A percentile compares a stretch with the other conserved stretches of the same genome.
Conservation (phyloP, 768 basidiomycete genomes). For the Russula abietina region DNA sequence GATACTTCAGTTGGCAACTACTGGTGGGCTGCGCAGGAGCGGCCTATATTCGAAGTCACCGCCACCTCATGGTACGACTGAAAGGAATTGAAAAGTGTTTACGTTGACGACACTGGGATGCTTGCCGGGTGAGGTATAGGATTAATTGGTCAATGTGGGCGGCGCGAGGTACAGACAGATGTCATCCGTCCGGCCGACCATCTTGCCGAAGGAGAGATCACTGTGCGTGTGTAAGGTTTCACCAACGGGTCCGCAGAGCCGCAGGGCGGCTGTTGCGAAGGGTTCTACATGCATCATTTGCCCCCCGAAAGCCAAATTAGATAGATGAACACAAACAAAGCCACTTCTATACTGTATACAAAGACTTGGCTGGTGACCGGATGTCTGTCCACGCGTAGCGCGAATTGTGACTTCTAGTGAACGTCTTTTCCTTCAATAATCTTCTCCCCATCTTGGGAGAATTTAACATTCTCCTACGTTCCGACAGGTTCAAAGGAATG, state of each 20-base stretch:
- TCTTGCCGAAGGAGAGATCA: neutral
- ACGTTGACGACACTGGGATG: no score
- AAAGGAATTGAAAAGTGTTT: no score
- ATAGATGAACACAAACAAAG: neutral
- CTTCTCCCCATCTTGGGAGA: slow-evolving; percentile 71
- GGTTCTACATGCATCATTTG: neutral
- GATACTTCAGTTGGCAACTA: no score
- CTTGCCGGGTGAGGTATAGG: no score
- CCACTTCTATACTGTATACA: neutral
- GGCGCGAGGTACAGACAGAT: neutral
- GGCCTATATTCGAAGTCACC: no score
- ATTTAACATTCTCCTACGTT: slow-evolving; percentile 63
- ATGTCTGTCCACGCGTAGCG: neutral
- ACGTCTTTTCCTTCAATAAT: slow-evolving; percentile 60
- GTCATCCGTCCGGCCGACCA: neutral
- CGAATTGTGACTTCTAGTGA: slow-evolving; percentile 32
- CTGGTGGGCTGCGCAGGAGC: no score
- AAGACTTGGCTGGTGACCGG: neutral
- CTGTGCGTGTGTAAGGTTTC: neutral
- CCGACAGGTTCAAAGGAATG: slow-evolving; percentile 29
- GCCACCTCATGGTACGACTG: no score
- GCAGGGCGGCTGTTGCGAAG: neutral
- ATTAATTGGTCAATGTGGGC: neutral
- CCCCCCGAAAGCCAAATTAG: neutral
- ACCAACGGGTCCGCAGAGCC: no score